Evolutionary conservation across 2,329 filamentous ascomycete genomes (phyloP), one percentile per base, ranked within the genome.

Genomic region (Arthrobotrys musiformis): DNA sequence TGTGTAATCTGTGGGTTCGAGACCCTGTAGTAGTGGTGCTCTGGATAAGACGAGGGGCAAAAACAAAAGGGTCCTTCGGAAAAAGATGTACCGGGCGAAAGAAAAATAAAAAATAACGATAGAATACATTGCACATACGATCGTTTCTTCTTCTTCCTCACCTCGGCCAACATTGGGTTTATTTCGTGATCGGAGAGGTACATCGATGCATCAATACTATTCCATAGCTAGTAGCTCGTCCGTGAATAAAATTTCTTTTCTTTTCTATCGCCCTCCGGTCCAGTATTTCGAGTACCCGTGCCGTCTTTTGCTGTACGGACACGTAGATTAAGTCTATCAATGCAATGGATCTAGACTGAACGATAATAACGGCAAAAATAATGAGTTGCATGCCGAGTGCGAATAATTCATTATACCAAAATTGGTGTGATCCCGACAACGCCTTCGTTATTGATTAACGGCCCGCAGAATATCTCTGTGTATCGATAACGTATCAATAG

Each of bases 401-500:
- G 54, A 40, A 26, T 13, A 4, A n/a, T n/a, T n/a, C n/a, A n/a
- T 11, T 19, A 26, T 58, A 33, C 54, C 54, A 33, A 58, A 7
- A 40, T 30, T 33, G 54, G 40, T 2, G 19, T 40, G n/a, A 40
- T 37, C 19, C 30, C 54, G 30, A 58, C 13, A 26, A 24, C 13
- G 52, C 9, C 6, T 28, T n/a, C 17, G 19, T 40, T 15, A 22
- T 37, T 56, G 13, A 37, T 40, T 58, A 40, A 58, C 54, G 19
- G 54, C 54, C 54, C 33, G 33, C 33, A 28, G 24, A 26, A 58
- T 9, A 19, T 24, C n/a, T 40, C 11, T 58, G 30, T 26, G 54
- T 40, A 58, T 58, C 54, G 54, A 58, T 40, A 58, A 40, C 54
- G 22, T 56, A 56, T 35, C 17, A 35, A 56, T 56, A 56, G 5